Evolutionary conservation across 176 grass and related monocot species (phyloP), one percentile per base, ranked within the genome.

Genomic region (Microstegium vimineum): DNA sequence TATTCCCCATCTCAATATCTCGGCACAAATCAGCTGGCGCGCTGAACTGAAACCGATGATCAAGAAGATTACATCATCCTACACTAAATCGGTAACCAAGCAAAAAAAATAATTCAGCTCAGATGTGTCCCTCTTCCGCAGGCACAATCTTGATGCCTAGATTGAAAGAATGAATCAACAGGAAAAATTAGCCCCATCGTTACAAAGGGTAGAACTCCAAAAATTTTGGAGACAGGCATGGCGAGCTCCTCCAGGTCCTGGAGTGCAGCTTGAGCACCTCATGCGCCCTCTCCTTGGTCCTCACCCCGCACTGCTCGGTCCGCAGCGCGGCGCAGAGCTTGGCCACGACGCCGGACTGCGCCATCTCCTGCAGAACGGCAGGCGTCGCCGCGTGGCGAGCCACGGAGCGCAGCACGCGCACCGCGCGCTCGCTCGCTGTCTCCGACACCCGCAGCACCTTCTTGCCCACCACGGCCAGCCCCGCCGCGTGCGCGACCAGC

Each of bases 291-390:
- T 94, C 93, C 69, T 90, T 93, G 42, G 81, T 84, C 82, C 87
- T 93, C 10, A 71, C 83, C 26, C 89, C 87, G 56, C 91, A 86
- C 54, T 88, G 80, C 68, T 88, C 82, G 2, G 80, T 77, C 61
- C 77, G 89, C 69, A 92, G 40, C 73, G 87, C 80, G 65, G 85
- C 23, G 82, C 89, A 93, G 59, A 95, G 77, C 87, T 99, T 95
- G 2, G 32, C 74, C 61, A 93, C 93, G 26, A 79, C 93, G 36
- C 96, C 89, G 32, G 78, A 57, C 73, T 87, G 84, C 77, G 62
- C 77, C 96, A 99, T 99, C 89, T 99, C 96, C 74, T 90, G 84
- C 91, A 99, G 84, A 74, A 99, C 88, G 0, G 73, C 89, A 0
- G 87, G 62, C 4, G 93, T 91, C 43, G 91, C 82, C 18, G 86